Percentiles rank a stretch among this genome's conserved stretches.
Conservation (phyloP, 2,329 filamentous ascomycete genomes). For the Sporothrix dimorphospora region DNA sequence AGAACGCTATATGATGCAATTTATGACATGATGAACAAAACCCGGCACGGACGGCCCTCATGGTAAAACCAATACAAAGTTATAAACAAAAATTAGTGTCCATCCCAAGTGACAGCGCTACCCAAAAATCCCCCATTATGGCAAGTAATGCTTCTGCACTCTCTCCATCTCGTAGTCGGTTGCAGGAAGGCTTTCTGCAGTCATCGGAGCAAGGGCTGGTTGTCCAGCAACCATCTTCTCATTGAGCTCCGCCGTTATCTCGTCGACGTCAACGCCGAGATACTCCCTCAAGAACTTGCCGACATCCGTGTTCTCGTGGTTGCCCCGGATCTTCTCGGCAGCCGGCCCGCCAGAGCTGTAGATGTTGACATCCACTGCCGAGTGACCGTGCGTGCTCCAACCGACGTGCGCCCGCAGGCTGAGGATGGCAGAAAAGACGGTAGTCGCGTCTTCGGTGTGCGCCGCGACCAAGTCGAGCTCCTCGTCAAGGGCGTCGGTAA, state of each 20-base stretch:
- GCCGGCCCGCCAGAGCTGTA: conserved; percentile 75
- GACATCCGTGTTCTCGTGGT: conserved; percentile 93
- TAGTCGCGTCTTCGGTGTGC: conserved; percentile 56
- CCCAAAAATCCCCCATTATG: neutral
- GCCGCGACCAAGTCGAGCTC: conserved; percentile 72
- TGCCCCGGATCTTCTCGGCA: conserved; percentile 70
- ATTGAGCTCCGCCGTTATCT: conserved; percentile 74
- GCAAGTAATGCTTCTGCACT: neutral
- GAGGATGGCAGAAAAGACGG: conserved; percentile 79
- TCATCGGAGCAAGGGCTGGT: neutral
- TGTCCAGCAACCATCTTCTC: conserved; percentile 44
- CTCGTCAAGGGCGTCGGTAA: conserved; percentile 69
- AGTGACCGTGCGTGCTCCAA: conserved; percentile 93
- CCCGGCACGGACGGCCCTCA: neutral
- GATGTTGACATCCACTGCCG: conserved; percentile 93
- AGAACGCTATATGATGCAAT: conserved; percentile 22
- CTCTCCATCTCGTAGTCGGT: conserved; percentile 26
- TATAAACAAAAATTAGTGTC: neutral
- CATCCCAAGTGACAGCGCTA: neutral
- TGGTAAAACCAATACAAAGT: neutral
- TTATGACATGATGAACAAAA: conserved; percentile 9
- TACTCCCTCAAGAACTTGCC: conserved; percentile 81
- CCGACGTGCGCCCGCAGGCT: conserved; percentile 86
- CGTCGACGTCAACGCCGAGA: conserved; percentile 76
- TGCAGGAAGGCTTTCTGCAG: conserved; percentile 6